These are phyloP conservation scores for Pythium rishiriense DNA, from an alignment of 352 stramenopile genomes.

Conservation along the genomic window DNA sequence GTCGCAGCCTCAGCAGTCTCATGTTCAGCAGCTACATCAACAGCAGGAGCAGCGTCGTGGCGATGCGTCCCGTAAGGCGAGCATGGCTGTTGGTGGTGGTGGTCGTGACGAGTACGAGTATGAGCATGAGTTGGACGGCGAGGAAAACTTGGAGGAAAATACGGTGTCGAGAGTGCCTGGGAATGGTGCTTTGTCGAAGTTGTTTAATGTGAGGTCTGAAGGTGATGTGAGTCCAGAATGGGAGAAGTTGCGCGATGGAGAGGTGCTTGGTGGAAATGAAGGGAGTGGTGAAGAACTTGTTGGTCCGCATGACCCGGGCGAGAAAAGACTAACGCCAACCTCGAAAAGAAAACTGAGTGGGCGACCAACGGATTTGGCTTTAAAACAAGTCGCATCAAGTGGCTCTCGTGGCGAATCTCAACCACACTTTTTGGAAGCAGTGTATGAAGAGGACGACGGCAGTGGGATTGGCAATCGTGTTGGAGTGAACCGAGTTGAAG, in stretches of 20 bases:
- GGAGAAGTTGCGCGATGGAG: too few species aligned
- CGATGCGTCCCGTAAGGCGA: neutral
- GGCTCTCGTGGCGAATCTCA: neutral
- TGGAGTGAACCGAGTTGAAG: too few species aligned
- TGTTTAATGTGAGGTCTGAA: too few species aligned
- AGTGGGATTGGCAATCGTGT: neutral
- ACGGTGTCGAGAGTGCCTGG: too few species aligned
- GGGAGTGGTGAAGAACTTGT: too few species aligned
- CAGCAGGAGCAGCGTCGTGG: neutral
- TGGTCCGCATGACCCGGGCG: neutral
- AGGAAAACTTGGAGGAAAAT: neutral
- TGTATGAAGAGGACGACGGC: neutral
- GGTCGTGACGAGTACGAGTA: neutral
- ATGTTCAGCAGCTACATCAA: too few species aligned
- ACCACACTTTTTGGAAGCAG: neutral
- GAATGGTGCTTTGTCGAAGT: too few species aligned
- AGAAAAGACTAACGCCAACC: neutral
- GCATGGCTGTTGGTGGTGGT: neutral
- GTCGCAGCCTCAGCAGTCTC: too few species aligned
- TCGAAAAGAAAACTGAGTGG: neutral
- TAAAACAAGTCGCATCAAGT: too few species aligned
- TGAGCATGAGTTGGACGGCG: neutral
- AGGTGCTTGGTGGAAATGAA: too few species aligned
- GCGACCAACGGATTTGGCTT: neutral
- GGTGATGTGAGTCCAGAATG: too few species aligned